Evolutionary conservation across 2,329 filamentous ascomycete genomes (phyloP), one percentile per base, ranked within the genome.

Genomic region (Zymoseptoria pseudotritici): DNA sequence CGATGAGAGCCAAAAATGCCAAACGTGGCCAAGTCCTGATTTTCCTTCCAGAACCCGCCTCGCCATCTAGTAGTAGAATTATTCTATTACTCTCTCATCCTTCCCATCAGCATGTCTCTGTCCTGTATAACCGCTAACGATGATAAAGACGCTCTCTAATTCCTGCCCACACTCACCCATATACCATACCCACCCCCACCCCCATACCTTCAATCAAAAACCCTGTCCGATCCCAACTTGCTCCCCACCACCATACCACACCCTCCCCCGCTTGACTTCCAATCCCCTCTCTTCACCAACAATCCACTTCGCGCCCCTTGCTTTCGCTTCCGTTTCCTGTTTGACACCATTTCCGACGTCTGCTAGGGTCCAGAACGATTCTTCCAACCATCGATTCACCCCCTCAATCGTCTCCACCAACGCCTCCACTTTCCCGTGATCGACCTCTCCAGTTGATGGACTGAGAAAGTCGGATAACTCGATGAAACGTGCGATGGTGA

Each of bases 211-310:
- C n/a, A n/a, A n/a, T n/a, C n/a, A n/a, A n/a, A n/a, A n/a, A n/a
- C n/a, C 82, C 61, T 77, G 74, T 0, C 84, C 83, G 7, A 80
- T 58, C 61, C 77, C 70, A 19, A 96, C 80, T 3, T 85, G 88
- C 64, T 88, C 82, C 0, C 92, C 92, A 24, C 86, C 89, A 2
- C 79, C 93, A 76, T 96, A 97, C 91, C 92, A 97, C 52, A 96
- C 75, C 5, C 81, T 79, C 0, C 93, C 93, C 64, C 82, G 84
- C 52, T 90, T 83, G 60, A 85, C 85, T 69, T 93, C 89, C 58
- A 97, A 75, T 0, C 92, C 92, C 67, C 80, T 87, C 72, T 93
- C 91, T 67, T 95, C 84, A 0, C 93, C 92, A n/a, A 97, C 86
- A 22, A 89, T 77, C 91, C 93, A 97, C 70, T 94, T 88, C 0